phyloP scores from a whole-genome alignment of 148 eudicot genomes.

The Nyssa sinensis region DNA sequence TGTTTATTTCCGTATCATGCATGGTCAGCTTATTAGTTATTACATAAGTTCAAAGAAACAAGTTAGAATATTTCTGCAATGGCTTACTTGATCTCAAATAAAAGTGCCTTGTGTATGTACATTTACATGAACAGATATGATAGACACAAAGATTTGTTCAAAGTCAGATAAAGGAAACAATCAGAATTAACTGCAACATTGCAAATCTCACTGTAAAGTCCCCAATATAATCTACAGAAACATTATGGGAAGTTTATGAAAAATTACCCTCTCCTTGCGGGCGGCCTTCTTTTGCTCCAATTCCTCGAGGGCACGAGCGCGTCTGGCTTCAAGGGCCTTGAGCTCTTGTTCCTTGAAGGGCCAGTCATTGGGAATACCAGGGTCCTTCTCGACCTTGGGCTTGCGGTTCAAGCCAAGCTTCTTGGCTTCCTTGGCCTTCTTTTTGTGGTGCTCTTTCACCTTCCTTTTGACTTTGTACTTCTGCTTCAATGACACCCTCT shows the following conservation, averaged over 20 bases:
- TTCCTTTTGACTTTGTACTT: slow-evolving; percentile 79
- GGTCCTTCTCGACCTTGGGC: slow-evolving; percentile 80
- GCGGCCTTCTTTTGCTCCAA: slow-evolving; percentile 88
- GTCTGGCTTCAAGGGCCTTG: slow-evolving; percentile 72
- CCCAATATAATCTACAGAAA: not conserved
- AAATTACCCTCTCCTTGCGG: slow-evolving; percentile 89
- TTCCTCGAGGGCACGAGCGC: slow-evolving; percentile 69
- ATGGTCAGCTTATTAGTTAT: too few species aligned
- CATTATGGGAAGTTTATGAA: not conserved
- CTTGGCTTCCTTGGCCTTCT: slow-evolving; percentile 92
- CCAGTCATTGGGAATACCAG: slow-evolving; percentile 98
- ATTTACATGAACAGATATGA: too few species aligned
- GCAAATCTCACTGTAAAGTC: not conserved
- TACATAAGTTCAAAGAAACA: too few species aligned
- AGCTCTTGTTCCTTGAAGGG: slow-evolving; percentile 98
- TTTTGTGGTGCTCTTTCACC: slow-evolving; percentile 92
- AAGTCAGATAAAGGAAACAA: too few species aligned
- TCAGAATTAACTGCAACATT: not conserved
- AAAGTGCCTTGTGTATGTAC: too few species aligned
- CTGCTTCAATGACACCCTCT: slow-evolving; percentile 64
- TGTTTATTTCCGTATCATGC: too few species aligned
- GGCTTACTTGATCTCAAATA: too few species aligned
- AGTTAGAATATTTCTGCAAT: too few species aligned
- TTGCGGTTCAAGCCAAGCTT: slow-evolving; percentile 64
- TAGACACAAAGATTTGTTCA: too few species aligned